Percentiles rank a stretch among this genome's conserved stretches.
Evolutionary conservation across 768 basidiomycete genomes (phyloP).

Genomic region (Strobilomyces dryophilus): DNA sequence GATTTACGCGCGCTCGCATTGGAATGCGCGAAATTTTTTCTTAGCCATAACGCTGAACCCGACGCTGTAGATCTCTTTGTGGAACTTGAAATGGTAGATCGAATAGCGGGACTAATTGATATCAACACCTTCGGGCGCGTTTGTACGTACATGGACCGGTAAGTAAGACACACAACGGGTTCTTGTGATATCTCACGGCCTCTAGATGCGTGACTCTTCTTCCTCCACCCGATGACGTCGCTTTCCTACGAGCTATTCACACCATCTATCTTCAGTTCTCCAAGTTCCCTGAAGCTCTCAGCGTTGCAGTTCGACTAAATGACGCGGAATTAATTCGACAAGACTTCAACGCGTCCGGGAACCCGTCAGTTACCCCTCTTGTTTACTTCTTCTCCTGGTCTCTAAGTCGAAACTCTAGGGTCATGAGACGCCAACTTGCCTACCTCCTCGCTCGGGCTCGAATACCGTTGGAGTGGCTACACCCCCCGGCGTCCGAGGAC

Average conservation of each 20-base stretch:
- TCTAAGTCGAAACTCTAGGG: constrained; percentile 34
- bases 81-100: constrained; percentile 86
- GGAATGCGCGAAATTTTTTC: constrained; percentile 84
- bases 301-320: constrained; percentile 79
- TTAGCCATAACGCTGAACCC: constrained; percentile 94
- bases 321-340: constrained; percentile 75
- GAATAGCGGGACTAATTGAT: constrained; percentile 76
- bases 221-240: constrained; percentile 86
- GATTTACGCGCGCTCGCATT: constrained; percentile 74
- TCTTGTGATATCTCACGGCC: constrained; percentile 2
- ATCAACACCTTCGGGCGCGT: constrained; percentile 85
- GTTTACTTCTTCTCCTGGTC: not conserved
- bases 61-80: constrained; percentile 96
- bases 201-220: constrained; percentile 81
- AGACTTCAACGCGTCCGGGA: constrained; percentile 87
- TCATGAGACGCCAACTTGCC: constrained; percentile 94
- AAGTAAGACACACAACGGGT: constrained; percentile 22
- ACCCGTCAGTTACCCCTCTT: constrained; percentile 54
- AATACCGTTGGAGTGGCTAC: constrained; percentile 86
- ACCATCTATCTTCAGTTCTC: constrained; percentile 81
- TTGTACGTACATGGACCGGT: constrained; percentile 95
- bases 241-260: constrained; percentile 87
- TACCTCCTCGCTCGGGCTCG: constrained; percentile 91
- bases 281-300: constrained; percentile 88
- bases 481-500: constrained; percentile 46